phyloP scores from a whole-genome alignment of 495 filamentous ascomycete species.

The Aspergillus avenaceus region DNA sequence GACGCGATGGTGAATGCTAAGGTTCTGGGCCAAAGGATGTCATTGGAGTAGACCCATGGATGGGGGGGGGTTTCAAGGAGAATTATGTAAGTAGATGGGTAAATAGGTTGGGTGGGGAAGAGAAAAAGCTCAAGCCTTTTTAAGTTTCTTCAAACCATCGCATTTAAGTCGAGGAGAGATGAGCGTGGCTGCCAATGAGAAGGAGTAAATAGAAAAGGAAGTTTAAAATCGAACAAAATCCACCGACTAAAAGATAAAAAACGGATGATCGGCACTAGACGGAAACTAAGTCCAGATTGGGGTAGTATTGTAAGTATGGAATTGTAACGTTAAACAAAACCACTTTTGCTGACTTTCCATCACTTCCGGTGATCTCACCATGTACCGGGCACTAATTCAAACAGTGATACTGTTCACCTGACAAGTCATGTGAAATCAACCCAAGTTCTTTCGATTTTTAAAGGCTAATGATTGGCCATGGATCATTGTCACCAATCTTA shows the following conservation, averaged over 20 bases:
- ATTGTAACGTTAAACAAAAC: background rate
- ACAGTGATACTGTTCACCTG: too few relatives aligned
- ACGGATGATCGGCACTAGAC: background rate
- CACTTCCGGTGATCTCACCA: background rate
- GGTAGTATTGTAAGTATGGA: background rate
- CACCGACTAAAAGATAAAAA: too few relatives aligned
- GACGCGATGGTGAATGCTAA: constrained; percentile 2
- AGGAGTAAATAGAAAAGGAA: background rate
- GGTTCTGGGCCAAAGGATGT: constrained; percentile 1
- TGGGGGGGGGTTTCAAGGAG: background rate
- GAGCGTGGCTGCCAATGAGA: background rate
- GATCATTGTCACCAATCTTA: too few relatives aligned
- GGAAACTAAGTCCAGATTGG: background rate
- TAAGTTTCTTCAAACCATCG: background rate
- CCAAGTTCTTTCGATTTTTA: too few relatives aligned
- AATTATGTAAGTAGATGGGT: background rate
- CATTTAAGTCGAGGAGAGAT: too few relatives aligned
- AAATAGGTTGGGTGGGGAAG: background rate
- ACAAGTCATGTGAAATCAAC: too few relatives aligned
- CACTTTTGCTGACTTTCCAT: background rate
- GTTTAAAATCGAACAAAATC: background rate
- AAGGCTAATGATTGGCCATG: too few relatives aligned
- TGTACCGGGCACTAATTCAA: too few relatives aligned
- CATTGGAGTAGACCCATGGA: too few relatives aligned
- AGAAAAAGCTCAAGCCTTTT: background rate